phyloP scores from a whole-genome alignment of 495 filamentous ascomycete genomes.

The Penicillium alfredii region DNA sequence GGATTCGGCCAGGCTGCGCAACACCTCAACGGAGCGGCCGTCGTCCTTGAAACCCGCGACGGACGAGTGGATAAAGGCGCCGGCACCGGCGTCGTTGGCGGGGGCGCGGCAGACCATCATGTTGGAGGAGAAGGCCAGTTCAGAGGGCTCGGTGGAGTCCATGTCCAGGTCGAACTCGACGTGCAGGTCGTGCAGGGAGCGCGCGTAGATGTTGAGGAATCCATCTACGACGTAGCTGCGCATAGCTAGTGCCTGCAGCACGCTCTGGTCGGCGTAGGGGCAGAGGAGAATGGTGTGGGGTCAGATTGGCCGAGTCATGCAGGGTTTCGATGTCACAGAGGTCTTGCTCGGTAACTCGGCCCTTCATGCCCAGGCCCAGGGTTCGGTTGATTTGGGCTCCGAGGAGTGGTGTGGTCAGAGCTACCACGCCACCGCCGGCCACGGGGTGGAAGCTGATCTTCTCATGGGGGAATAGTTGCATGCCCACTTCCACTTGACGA shows the following conservation, averaged over 20 bases:
- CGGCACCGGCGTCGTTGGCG: slow-evolving; percentile 4
- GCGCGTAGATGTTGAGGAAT: slow-evolving; percentile 13
- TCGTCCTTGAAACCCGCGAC: slow-evolving; percentile 11
- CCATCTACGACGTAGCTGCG: slow-evolving; percentile 9
- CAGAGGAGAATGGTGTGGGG: slow-evolving; percentile 14
- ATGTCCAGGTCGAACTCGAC: slow-evolving; percentile 1
- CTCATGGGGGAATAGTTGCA: slow-evolving; percentile 8
- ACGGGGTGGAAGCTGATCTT: slow-evolving; percentile 7
- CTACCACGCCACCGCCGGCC: slow-evolving; percentile 4
- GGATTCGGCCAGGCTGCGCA: slow-evolving; percentile 9
- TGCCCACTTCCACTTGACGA: slow-evolving; percentile 9
- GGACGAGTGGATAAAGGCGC: slow-evolving; percentile 14
- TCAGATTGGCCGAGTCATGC: slow-evolving; percentile 3
- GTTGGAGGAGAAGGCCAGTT: slow-evolving; percentile 3
- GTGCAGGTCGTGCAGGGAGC: slow-evolving; percentile 6
- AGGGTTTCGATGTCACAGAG: slow-evolving; percentile 8
- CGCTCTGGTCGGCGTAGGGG: slow-evolving; percentile 14
- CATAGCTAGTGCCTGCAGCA: slow-evolving; percentile 3
- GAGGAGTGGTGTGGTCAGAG: slow-evolving; percentile 9
- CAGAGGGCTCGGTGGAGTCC: neutral
- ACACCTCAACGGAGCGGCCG: slow-evolving; percentile 5
- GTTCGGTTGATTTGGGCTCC: slow-evolving; percentile 14
- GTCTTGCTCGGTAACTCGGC: slow-evolving; percentile 7
- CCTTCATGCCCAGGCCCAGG: slow-evolving; percentile 15
- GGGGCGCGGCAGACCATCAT: slow-evolving; percentile 5